Evolutionary conservation across 202 grass and related monocot genomes (phyloP).

Genomic region (Hordeum pubiflorum): DNA sequence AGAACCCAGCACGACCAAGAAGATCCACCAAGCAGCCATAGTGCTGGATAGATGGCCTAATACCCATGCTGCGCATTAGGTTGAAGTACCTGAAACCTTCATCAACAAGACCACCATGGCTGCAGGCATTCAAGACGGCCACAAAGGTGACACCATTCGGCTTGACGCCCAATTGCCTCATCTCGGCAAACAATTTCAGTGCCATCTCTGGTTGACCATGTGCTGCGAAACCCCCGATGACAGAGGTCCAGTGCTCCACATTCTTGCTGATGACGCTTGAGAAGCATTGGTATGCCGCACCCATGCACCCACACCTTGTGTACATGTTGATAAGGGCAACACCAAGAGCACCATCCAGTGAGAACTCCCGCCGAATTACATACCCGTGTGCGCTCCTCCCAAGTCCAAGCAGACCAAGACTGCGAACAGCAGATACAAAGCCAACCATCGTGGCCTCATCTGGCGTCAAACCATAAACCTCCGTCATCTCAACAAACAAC

Average conservation of each 20-base stretch:
- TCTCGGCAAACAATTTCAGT: slow-evolving; percentile 29
- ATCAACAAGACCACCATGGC: slow-evolving; percentile 40
- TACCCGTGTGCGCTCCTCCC: slow-evolving; percentile 26
- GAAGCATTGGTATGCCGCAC: slow-evolving; percentile 31
- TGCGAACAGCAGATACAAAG: slow-evolving; percentile 20
- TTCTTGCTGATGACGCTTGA: slow-evolving; percentile 25
- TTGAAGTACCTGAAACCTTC: slow-evolving; percentile 42
- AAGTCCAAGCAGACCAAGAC: slow-evolving; percentile 29
- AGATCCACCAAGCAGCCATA: slow-evolving; percentile 57
- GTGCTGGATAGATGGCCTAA: slow-evolving; percentile 35
- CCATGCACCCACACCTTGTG: slow-evolving; percentile 45
- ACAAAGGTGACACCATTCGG: slow-evolving; percentile 53
- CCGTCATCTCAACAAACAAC: slow-evolving; percentile 36
- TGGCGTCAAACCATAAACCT: slow-evolving; percentile 21
- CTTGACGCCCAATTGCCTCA: slow-evolving; percentile 20
- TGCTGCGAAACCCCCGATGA: slow-evolving; percentile 39
- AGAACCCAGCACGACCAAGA: slow-evolving; percentile 44
- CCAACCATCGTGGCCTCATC: slow-evolving; percentile 41
- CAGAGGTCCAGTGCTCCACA: slow-evolving; percentile 54
- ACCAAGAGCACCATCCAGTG: slow-evolving; percentile 29
- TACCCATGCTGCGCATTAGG: slow-evolving; percentile 38
- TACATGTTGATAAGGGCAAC: slow-evolving; percentile 58
- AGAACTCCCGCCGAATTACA: slow-evolving; percentile 22
- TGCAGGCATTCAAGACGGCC: slow-evolving; percentile 43
- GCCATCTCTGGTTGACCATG: slow-evolving; percentile 39